Percentiles rank a stretch among this genome's conserved stretches.
Evolutionary conservation across 2,329 filamentous ascomycete species (phyloP).

Genomic region (Fusarium verticillioides): DNA sequence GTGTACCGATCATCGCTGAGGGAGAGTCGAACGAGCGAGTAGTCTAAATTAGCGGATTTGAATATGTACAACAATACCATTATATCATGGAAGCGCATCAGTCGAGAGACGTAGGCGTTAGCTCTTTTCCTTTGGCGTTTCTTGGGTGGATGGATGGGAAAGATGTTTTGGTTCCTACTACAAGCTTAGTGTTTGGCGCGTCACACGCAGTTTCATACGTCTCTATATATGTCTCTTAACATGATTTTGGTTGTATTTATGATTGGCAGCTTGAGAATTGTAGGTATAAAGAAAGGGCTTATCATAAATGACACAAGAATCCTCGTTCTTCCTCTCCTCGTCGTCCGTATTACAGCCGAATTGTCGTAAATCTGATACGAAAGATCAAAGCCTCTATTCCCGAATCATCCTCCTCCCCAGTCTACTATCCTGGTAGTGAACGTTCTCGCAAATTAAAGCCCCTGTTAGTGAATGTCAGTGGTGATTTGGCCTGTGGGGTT

Average conservation of each 20-base stretch:
- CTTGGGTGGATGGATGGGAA: slow-evolving; percentile 17
- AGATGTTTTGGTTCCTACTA: slow-evolving; percentile 35
- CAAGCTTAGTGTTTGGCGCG: slow-evolving; percentile 38
- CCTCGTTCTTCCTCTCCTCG: not conserved
- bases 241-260: slow-evolving; percentile 6
- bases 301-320: too few species aligned
- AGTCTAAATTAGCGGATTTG: slow-evolving; percentile 61
- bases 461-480: slow-evolving; percentile 20
- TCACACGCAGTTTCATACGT: slow-evolving; percentile 41
- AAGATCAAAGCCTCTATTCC: not conserved
- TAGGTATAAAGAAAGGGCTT: not conserved
- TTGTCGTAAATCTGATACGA: not conserved
- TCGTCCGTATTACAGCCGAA: too few species aligned
- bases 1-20: slow-evolving; percentile 85
- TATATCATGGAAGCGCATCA: slow-evolving; percentile 27
- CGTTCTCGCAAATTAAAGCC: slow-evolving; percentile 3
- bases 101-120: slow-evolving; percentile 31
- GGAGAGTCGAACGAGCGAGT: slow-evolving; percentile 83
- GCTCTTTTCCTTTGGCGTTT: slow-evolving; percentile 32
- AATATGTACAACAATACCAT: slow-evolving; percentile 33
- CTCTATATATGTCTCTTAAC: slow-evolving; percentile 29
- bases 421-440: not conserved
- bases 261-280: not conserved
- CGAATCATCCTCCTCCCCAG: not conserved
- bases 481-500: slow-evolving; percentile 31